A percentile compares a stretch with the other conserved stretches of the same genome.
These are phyloP conservation scores for Handroanthus guayacan DNA, from an alignment of 257 asterid genomes.

Conservation along the genomic window DNA sequence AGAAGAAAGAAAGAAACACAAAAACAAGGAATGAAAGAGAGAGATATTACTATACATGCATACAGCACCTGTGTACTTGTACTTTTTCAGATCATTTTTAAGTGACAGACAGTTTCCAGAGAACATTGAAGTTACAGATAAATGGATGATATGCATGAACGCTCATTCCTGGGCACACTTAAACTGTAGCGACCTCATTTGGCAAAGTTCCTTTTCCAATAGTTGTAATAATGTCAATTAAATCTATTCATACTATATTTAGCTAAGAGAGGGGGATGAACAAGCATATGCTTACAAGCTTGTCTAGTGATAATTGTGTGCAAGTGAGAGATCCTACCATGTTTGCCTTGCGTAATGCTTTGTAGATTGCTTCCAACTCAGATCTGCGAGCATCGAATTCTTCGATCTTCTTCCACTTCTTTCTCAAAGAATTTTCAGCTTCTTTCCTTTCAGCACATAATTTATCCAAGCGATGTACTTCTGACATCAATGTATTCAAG, in stretches of 20 bases:
- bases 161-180: not conserved
- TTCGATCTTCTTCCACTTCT: constrained; percentile 98
- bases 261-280: constrained; percentile 27
- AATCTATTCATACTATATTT: not conserved
- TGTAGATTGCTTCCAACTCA: constrained; percentile 89
- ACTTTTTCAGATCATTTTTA: not conserved
- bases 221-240: constrained; percentile 14
- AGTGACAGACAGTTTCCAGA: not conserved
- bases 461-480: constrained; percentile 86
- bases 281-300: constrained; percentile 6
- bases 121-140: not conserved
- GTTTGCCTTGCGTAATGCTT: constrained; percentile 83
- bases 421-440: constrained; percentile 92
- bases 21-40: no score
- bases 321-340: constrained; percentile 56
- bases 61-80: not conserved
- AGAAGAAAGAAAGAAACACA: no score
- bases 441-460: constrained; percentile 96
- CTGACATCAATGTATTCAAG: constrained; percentile 80
- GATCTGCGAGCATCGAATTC: constrained; percentile 98
- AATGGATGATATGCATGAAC: constrained; percentile 2
- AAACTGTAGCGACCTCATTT: not conserved
- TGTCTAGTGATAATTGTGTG: not conserved
- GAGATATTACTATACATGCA: not conserved
- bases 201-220: constrained; percentile 33